Percentiles rank a stretch among this genome's conserved stretches.
Evolutionary conservation across 345 rosid species (phyloP).

Genomic region (Citrus australasica): DNA sequence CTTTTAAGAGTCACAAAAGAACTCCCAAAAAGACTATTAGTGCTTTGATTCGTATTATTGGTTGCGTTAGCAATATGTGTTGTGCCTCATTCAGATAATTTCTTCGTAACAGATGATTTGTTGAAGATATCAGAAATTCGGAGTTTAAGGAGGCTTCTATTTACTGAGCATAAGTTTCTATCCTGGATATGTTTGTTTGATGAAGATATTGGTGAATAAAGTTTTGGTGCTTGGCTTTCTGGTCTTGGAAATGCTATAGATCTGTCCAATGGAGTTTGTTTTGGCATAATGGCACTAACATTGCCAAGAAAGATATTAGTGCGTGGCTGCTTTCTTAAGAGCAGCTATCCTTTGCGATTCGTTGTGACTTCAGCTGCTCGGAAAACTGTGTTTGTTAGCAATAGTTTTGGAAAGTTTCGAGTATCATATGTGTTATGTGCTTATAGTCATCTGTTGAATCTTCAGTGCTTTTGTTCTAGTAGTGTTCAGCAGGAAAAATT

Average conservation of each 20-base stretch:
- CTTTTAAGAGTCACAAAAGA: not conserved
- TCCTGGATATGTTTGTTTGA: not conserved
- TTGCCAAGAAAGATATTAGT: not conserved
- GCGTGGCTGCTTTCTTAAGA: not conserved
- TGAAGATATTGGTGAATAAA: not conserved
- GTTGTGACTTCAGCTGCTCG: not conserved
- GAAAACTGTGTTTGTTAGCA: not conserved
- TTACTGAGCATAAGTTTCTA: too few relatives aligned
- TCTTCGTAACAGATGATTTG: not conserved
- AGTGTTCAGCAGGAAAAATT: constrained; percentile 17
- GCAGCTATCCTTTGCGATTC: not conserved
- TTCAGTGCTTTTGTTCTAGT: not conserved
- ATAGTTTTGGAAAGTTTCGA: not conserved
- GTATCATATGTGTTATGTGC: not conserved
- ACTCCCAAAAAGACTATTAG: not conserved
- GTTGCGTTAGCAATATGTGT: not conserved
- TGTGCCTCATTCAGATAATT: not conserved
- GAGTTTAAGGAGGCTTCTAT: too few relatives aligned
- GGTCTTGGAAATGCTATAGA: not conserved
- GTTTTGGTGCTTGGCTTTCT: not conserved
- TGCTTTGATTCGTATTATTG: not conserved
- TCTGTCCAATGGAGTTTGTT: not conserved
- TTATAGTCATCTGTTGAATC: not conserved
- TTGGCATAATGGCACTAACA: not conserved
- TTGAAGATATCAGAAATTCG: not conserved